Evolutionary conservation across 176 grass and related monocot species (phyloP).

Genomic region (maize (Zea mays)): Zm-B73-REFERENCE-NAM-5.0 NC_050096.1:284111501-284112000

Average conservation of each 20-base stretch:
- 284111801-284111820: conserved; percentile 76
- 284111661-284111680: conserved; percentile 6
- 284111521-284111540: conserved; percentile 23
- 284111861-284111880: conserved; percentile 36
- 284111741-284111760: conserved; percentile 88
- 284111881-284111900: neutral
- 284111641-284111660: neutral
- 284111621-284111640: conserved; percentile 1
- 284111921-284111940: neutral
- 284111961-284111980: neutral
- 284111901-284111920: neutral
- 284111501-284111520: conserved; percentile 82
- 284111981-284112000: neutral
- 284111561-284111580: neutral
- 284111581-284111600: neutral
- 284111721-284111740: neutral
- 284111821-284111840: conserved; percentile 74
- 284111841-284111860: conserved; percentile 25
- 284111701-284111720: conserved; percentile 20
- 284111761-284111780: conserved; percentile 87
- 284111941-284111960: neutral
- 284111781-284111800: conserved; percentile 97
- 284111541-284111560: conserved; percentile 23
- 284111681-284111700: neutral
- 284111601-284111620: conserved; percentile 15